phyloP scores from a whole-genome alignment of 331 rosid genomes.

The Erythrophleum ivorense region DNA sequence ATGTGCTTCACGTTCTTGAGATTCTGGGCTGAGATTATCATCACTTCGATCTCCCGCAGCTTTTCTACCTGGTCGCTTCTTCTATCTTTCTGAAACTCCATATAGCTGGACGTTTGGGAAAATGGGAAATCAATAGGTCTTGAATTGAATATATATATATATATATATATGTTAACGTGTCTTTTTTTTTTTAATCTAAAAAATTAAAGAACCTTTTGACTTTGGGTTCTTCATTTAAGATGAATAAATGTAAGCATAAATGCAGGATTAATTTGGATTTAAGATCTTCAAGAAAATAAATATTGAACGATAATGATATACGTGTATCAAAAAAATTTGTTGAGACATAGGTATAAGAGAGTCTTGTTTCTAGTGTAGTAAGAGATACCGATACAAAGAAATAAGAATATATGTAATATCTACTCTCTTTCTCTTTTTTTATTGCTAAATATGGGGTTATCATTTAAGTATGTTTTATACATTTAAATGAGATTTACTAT shows the following conservation, averaged over 20 bases:
- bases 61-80: neutral
- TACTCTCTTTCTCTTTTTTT: too few species aligned
- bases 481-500: too few species aligned
- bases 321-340: too few species aligned
- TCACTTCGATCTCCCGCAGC: slow-evolving; percentile 12
- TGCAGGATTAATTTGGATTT: neutral
- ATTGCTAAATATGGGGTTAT: too few species aligned
- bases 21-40: slow-evolving; percentile 2
- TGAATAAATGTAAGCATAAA: neutral
- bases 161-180: too few species aligned
- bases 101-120: neutral
- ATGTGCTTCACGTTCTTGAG: slow-evolving; percentile 15
- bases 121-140: neutral
- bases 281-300: neutral
- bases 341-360: too few species aligned
- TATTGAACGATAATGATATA: neutral
- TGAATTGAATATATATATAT: too few species aligned
- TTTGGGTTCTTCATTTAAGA: neutral
- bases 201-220: neutral
- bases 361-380: too few species aligned
- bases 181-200: too few species aligned
- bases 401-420: too few species aligned
- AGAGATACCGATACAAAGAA: too few species aligned
- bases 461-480: too few species aligned
- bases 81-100: neutral